Evolutionary conservation across 805 yeast species (phyloP).

Genomic region (Saturnispora serradocipensis): DNA sequence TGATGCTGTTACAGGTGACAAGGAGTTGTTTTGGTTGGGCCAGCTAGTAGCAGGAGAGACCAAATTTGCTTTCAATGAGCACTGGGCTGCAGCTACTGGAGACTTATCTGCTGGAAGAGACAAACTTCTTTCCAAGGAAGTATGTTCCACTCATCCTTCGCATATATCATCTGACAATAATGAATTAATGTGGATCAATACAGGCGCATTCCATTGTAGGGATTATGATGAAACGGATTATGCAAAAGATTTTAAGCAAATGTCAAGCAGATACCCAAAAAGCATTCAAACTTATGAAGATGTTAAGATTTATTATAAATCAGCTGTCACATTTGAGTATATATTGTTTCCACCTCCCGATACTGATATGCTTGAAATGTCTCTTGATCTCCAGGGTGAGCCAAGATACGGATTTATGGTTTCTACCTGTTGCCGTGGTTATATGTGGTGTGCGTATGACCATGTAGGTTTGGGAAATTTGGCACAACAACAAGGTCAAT

Average conservation of each 20-base stretch:
- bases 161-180: slow-evolving; percentile 44
- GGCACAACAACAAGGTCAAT: not conserved
- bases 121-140: slow-evolving; percentile 5
- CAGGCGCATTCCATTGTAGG: slow-evolving; percentile 54
- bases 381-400: slow-evolving; percentile 21
- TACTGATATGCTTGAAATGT: not conserved
- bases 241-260: slow-evolving; percentile 23
- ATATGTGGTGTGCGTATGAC: slow-evolving; percentile 53
- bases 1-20: slow-evolving; percentile 63
- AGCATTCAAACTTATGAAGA: slow-evolving; percentile 15
- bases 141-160: slow-evolving; percentile 54
- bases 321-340: slow-evolving; percentile 33
- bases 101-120: slow-evolving; percentile 2
- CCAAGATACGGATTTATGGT: slow-evolving; percentile 18
- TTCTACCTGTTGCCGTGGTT: slow-evolving; percentile 37
- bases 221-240: slow-evolving; percentile 24
- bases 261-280: slow-evolving; percentile 11
- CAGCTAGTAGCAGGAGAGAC: slow-evolving; percentile 48
- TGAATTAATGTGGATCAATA: slow-evolving; percentile 54
- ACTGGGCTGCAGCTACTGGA: slow-evolving; percentile 50
- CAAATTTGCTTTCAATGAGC: slow-evolving; percentile 38
- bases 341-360: slow-evolving; percentile 43
- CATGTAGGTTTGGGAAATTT: slow-evolving; percentile 35
- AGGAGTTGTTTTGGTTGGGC: slow-evolving; percentile 68
- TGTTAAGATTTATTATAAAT: slow-evolving; percentile 25